phyloP scores from a whole-genome alignment of 768 basidiomycete species.

The Auriscalpium orientale region DNA sequence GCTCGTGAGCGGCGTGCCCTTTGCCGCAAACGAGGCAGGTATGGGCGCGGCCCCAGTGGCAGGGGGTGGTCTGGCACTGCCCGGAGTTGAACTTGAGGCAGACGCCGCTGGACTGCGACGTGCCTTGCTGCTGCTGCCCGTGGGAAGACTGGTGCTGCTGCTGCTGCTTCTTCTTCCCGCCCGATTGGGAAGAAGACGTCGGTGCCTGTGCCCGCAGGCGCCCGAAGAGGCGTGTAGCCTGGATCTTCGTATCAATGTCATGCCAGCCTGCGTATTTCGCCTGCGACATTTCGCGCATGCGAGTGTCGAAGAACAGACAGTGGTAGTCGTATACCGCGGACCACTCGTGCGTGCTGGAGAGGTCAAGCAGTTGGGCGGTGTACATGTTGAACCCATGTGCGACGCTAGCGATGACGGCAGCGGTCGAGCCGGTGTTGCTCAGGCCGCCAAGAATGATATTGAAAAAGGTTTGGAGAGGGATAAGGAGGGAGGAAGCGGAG shows the following conservation, averaged over 20 bases:
- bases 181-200: neutral
- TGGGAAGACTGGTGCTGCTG: neutral
- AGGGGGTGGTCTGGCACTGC: neutral
- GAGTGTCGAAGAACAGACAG: neutral
- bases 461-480: conserved; percentile 14
- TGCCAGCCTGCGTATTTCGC: conserved; percentile 1
- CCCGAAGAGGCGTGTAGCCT: neutral
- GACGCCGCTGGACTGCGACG: neutral
- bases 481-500: conserved; percentile 7
- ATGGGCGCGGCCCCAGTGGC: neutral
- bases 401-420: neutral
- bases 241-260: neutral
- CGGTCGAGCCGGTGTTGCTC: neutral
- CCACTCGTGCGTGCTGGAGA: conserved; percentile 6
- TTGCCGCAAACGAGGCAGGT: neutral
- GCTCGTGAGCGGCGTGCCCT: neutral
- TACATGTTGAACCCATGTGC: neutral
- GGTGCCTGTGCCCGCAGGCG: neutral
- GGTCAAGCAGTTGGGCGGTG: conserved; percentile 4
- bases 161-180: no score
- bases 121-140: neutral
- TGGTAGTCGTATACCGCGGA: conserved; percentile 9
- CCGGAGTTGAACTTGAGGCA: neutral
- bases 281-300: neutral
- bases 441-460: conserved; percentile 1